Conservation (phyloP, 106 monocot species). For the Dioscorea zingiberensis region DNA sequence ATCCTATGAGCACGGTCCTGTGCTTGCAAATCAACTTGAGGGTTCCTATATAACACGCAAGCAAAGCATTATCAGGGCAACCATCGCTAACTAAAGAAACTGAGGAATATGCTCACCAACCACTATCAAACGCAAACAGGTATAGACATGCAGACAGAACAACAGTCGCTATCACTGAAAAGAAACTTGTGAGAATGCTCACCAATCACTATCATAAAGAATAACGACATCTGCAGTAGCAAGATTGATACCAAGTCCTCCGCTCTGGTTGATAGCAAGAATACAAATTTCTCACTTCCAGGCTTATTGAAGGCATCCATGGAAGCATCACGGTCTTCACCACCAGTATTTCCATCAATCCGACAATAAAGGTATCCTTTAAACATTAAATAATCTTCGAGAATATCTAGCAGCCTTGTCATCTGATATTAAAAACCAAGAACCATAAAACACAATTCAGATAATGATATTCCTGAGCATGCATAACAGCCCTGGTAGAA, state of each 20-base stretch:
- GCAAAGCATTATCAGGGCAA: no score
- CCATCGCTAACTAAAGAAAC: no score
- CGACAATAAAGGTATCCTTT: conserved; percentile 76
- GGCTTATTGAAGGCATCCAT: conserved; percentile 86
- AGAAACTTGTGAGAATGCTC: no score
- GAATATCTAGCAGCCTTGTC: conserved; percentile 87
- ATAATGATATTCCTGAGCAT: no score
- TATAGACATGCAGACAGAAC: no score
- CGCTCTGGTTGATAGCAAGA: conserved; percentile 94
- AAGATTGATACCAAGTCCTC: conserved; percentile 94
- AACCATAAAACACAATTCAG: no score
- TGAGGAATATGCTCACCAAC: no score
- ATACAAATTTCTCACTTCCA: conserved; percentile 82
- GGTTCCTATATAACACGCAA: conserved; percentile 92
- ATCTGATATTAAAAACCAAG: conserved; percentile 34
- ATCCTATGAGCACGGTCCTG: conserved; percentile 96
- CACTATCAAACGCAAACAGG: no score
- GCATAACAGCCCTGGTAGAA: no score
- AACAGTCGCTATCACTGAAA: no score
- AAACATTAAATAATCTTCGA: conserved; percentile 87
- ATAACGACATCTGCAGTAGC: conserved; percentile 97
- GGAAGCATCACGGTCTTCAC: conserved; percentile 90
- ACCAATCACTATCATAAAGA: conserved; percentile 93
- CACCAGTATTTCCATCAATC: conserved; percentile 93
- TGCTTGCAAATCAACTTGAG: conserved; percentile 94